These are phyloP conservation scores for Suillus cothurnatus DNA, from an alignment of 768 basidiomycete genomes.

Conservation along the genomic window DNA sequence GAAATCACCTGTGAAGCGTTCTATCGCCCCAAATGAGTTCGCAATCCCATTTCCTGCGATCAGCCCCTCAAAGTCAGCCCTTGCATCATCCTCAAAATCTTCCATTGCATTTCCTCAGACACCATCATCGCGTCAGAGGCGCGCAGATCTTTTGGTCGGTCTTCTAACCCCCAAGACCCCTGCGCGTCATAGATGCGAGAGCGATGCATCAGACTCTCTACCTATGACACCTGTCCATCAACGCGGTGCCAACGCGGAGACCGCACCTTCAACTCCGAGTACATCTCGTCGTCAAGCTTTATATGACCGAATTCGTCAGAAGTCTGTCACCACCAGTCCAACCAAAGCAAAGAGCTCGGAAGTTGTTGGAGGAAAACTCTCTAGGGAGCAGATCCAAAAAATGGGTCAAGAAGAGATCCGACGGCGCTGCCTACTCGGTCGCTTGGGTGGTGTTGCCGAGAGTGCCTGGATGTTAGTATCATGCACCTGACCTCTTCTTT, in stretches of 20 bases:
- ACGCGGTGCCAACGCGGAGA: constrained; percentile 52
- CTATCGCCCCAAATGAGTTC: constrained; percentile 15
- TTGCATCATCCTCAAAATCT: constrained; percentile 48
- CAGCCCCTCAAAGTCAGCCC: constrained; percentile 35
- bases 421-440: constrained; percentile 73
- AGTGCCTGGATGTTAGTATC: constrained; percentile 81
- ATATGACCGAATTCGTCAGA: constrained; percentile 78
- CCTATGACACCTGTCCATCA: constrained; percentile 73
- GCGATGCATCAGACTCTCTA: constrained; percentile 37
- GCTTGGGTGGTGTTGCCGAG: constrained; percentile 81
- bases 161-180: constrained; percentile 41
- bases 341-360: constrained; percentile 52
- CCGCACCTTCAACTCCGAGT: constrained; percentile 67
- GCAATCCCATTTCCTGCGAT: constrained; percentile 47
- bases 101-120: constrained; percentile 63
- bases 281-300: constrained; percentile 78
- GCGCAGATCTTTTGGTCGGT: constrained; percentile 34
- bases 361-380: constrained; percentile 48
- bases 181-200: constrained; percentile 48
- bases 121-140: constrained; percentile 52
- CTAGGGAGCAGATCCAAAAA: constrained; percentile 68
- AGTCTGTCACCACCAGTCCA: constrained; percentile 68
- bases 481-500: neutral
- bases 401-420: constrained; percentile 79
- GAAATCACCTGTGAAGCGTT: constrained; percentile 34